Percentiles rank a stretch among this genome's conserved stretches.
Conservation (phyloP, 176 grass and related monocot genomes). For the Raddia guianensis region DNA sequence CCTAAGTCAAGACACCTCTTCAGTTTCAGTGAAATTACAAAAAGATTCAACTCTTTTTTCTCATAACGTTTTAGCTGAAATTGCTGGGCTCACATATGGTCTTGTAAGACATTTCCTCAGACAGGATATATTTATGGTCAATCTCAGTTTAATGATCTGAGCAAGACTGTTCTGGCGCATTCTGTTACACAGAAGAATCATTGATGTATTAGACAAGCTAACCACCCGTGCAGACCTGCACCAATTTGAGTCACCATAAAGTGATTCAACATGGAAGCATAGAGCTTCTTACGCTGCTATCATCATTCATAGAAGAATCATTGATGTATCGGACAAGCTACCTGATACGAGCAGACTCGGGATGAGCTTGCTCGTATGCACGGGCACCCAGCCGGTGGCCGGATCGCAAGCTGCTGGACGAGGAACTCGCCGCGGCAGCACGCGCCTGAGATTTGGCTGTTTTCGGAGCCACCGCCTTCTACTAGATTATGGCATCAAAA, state of each 20-base stretch:
- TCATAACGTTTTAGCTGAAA: conserved; percentile 4
- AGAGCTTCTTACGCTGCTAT: neutral
- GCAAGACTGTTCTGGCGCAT: neutral
- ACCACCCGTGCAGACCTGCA: neutral
- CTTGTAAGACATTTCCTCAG: conserved; percentile 5
- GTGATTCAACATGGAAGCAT: neutral
- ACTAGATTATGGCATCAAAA: too few relatives aligned
- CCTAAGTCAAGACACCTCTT: conserved; percentile 2
- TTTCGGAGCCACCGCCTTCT: too few relatives aligned
- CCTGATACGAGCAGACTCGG: too few relatives aligned
- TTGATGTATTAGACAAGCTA: conserved; percentile 12
- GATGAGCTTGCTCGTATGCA: too few relatives aligned
- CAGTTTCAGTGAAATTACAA: conserved; percentile 27
- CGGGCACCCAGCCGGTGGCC: too few relatives aligned
- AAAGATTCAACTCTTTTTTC: conserved; percentile 4
- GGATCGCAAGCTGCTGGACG: too few relatives aligned
- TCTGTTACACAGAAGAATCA: conserved; percentile 31
- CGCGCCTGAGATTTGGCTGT: too few relatives aligned
- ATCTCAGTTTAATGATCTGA: conserved; percentile 33
- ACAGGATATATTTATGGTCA: conserved; percentile 22
- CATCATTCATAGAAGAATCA: conserved; percentile 24
- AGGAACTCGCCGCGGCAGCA: too few relatives aligned
- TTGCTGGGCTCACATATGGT: conserved; percentile 33
- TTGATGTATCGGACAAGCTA: conserved; percentile 13
- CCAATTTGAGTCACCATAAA: conserved; percentile 29